Evolutionary conservation across 805 yeast genomes (phyloP).

Genomic region (Monosporozyma unispora): DNA sequence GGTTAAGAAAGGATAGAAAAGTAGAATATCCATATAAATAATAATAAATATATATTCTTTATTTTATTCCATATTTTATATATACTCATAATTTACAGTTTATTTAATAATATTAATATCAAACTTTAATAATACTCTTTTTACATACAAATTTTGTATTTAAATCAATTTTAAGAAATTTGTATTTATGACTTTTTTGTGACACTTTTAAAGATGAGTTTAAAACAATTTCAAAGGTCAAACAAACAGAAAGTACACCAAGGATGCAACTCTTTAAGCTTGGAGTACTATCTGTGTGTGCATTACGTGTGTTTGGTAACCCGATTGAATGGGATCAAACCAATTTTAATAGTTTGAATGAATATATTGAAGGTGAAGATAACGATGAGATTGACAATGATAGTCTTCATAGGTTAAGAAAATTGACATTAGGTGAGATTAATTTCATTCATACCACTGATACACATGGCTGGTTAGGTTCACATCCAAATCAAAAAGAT

Average conservation of each 20-base stretch:
- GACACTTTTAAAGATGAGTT: not conserved
- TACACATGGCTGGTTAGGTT: constrained; percentile 95
- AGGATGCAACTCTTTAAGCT: not conserved
- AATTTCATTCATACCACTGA: constrained; percentile 93
- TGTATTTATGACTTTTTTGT: not conserved
- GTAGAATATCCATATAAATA: constrained; percentile 80
- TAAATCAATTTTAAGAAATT: not conserved
- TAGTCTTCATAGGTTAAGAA: constrained; percentile 26
- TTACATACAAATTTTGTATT: no score
- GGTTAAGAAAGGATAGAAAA: constrained; percentile 79
- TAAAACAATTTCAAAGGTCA: not conserved
- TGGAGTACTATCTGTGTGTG: not conserved
- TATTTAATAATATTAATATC: not conserved
- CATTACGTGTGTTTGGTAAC: not conserved
- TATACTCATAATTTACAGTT: no score
- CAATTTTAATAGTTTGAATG: not conserved
- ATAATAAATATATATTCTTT: not conserved
- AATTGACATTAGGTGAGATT: constrained; percentile 58
- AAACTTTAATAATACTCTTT: no score
- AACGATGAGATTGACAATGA: not conserved
- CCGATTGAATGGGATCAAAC: not conserved
- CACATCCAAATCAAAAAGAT: constrained; percentile 69
- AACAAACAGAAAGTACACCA: not conserved
- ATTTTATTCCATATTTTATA: no score
- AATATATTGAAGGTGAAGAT: not conserved